Conservation (phyloP, 257 asterid species). For the Solanum virginianum region DNA sequence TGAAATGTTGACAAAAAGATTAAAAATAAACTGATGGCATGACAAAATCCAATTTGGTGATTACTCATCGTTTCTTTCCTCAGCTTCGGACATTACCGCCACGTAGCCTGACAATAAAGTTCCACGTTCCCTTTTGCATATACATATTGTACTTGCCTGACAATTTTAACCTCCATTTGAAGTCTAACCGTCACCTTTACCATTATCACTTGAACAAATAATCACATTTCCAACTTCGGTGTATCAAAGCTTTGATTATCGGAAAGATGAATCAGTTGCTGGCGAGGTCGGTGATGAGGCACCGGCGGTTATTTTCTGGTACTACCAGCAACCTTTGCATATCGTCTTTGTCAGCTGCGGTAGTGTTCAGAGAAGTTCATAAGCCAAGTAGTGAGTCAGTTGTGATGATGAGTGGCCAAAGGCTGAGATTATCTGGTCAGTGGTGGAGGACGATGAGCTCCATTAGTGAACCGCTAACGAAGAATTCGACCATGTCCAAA, state of each 20-base stretch:
- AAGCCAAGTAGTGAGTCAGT: background rate
- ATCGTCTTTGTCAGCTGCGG: constrained; percentile 7
- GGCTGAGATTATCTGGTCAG: background rate
- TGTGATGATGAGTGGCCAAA: background rate
- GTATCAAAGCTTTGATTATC: background rate
- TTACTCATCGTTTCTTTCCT: background rate
- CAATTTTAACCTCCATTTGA: background rate
- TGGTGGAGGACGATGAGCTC: background rate
- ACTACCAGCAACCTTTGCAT: constrained; percentile 14
- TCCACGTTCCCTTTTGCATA: background rate
- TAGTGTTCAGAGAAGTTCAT: background rate
- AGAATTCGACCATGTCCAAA: constrained; percentile 1
- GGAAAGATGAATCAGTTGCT: constrained; percentile 39
- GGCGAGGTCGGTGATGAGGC: constrained; percentile 24
- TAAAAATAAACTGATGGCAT: background rate
- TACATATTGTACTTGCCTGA: background rate
- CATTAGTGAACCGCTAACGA: background rate
- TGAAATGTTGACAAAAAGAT: background rate
- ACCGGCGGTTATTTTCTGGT: constrained; percentile 24
- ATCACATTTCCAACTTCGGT: background rate
- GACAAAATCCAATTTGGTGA: background rate
- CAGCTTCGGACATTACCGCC: background rate
- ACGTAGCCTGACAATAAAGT: background rate
- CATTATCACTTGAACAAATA: background rate
- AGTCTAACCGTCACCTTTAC: background rate